Evolutionary conservation across 2,329 filamentous ascomycete species (phyloP).

Genomic region (Salinomyces thailandicus): DNA sequence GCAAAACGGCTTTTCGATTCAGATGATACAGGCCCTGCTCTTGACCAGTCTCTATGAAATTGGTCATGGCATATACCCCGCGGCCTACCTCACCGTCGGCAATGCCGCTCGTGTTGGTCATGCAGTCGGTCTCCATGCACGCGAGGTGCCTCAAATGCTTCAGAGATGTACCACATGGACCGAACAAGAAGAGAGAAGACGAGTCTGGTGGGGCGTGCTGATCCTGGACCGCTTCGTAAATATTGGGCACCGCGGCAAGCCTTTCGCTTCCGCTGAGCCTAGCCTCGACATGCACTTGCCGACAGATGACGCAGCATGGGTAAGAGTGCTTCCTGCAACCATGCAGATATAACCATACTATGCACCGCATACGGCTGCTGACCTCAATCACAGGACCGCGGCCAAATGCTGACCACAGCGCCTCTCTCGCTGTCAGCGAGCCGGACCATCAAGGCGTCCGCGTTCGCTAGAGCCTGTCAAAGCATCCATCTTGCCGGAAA

Average conservation of each 20-base stretch:
- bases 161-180: slow-evolving; percentile 34
- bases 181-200: slow-evolving; percentile 37
- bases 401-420: slow-evolving; percentile 18
- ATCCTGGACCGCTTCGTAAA: slow-evolving; percentile 34
- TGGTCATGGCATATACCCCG: slow-evolving; percentile 41
- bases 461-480: slow-evolving; percentile 28
- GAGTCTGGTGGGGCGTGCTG: slow-evolving; percentile 42
- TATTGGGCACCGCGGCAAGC: slow-evolving; percentile 17
- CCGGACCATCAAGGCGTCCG: slow-evolving; percentile 15
- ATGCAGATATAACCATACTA: too few relatives aligned
- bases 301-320: slow-evolving; percentile 33
- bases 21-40: slow-evolving; percentile 37
- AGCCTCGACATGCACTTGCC: slow-evolving; percentile 23
- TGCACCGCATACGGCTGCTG: too few relatives aligned
- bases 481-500: slow-evolving; percentile 27
- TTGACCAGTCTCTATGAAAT: slow-evolving; percentile 41
- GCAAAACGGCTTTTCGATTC: slow-evolving; percentile 33
- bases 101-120: slow-evolving; percentile 37
- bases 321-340: too few relatives aligned
- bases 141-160: slow-evolving; percentile 29
- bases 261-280: slow-evolving; percentile 18
- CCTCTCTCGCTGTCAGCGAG: slow-evolving; percentile 17
- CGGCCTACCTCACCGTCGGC: slow-evolving; percentile 40
- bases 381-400: too few relatives aligned
- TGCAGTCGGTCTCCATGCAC: slow-evolving; percentile 35